Base-by-base conservation (phyloP, 1,284 basidiomycete species). In the Apiotrichum domesticum region DNA sequence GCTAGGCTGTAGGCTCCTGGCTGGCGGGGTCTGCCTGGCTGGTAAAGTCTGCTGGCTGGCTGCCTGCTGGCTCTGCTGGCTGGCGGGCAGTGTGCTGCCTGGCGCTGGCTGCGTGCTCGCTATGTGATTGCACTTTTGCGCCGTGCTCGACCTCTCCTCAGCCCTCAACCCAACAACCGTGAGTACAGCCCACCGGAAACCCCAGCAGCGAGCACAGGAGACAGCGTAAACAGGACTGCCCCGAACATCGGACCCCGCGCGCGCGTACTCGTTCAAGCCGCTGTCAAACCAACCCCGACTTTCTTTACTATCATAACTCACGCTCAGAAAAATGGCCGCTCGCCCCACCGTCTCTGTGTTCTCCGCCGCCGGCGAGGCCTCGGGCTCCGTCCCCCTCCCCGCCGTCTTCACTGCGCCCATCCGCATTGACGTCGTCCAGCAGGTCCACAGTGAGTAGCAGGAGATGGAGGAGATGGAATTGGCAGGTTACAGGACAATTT, bases 371-470 rank as follows among this genome's bases (percentile, higher is more conserved):
- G 89, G 88, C 79, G 90, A 90, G 85, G 83, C 89, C 61, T 88
- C 90, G 53, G 83, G 84, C 78, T 95, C 93, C 57, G 85, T 96
- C 62, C 88, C 93, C 61, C 87, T 97, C 73, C 95, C 95, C 62
- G 91, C 92, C 72, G 96, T 99, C 77, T 84, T 99, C 77, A 94
- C 92, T 74, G 96, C 94, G 51, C 95, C 96, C 72, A 98, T 99
- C 81, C 85, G 95, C 80, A 86, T 95, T 76, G 95, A 99, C 84
- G 93, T 99, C 64, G 94, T 99, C 70, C 85, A 90, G 70, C 90
- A 92, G 79, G 92, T 98, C 64, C 93, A 98, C 90, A 98, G 92
- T 96, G 78, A 82, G 93, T 78, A 43, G 45, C 44, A 34, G 3
- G 10, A 9, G 14, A 44, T 2, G 10, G 32, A 15, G n/a, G 40